Evolutionary conservation across 139 green algal species (phyloP), one percentile per base, ranked within the genome.

Genomic region (Picochlorum costavermella): DNA sequence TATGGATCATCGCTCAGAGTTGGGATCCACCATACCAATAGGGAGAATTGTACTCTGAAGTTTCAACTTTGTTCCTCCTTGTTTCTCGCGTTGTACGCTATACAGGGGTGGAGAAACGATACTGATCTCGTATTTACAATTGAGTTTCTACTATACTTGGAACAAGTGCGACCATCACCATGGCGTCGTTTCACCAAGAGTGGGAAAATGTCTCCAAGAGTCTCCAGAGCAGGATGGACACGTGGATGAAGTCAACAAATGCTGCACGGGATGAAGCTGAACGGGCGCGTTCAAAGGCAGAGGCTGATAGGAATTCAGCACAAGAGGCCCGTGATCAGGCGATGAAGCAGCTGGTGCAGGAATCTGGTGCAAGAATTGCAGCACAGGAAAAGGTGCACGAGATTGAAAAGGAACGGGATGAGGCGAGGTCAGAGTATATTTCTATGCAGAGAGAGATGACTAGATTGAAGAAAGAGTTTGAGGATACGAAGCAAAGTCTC

Each of bases 231-330:
- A 60, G 57, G 64, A 12, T 71, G 31, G 33, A 66, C 6, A 23
- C 28, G n/a, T 67, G 57, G 64, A 45, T 31, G 20, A 55, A 53
- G 33, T 64, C 64, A 3, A 33, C n/a, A 11, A 50, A 31, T 20
- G 64, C 43, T 17, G 51, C 64, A 6, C 56, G 65, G n/a, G 23
- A 61, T 11, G 65, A 65, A 16, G 65, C 56, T 20, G 65, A 67
- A 48, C 11, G 17, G 6, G 43, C 40, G 2, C 37, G 65, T 17
- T 65, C 59, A 23, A 56, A 57, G n/a, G 65, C 65, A 8, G 65
- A 72, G 26, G 33, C 31, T 14, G 49, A 72, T 43, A 23, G 58
- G 8, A 50, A 64, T 31, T 31, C 65, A 28, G 65, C 65, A 4
- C 28, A 63, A 57, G 44, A 73, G 30, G 67, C 45, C 4, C 67